Conservation (phyloP, 2,329 filamentous ascomycete species). For the Talaromyces sp. region DNA sequence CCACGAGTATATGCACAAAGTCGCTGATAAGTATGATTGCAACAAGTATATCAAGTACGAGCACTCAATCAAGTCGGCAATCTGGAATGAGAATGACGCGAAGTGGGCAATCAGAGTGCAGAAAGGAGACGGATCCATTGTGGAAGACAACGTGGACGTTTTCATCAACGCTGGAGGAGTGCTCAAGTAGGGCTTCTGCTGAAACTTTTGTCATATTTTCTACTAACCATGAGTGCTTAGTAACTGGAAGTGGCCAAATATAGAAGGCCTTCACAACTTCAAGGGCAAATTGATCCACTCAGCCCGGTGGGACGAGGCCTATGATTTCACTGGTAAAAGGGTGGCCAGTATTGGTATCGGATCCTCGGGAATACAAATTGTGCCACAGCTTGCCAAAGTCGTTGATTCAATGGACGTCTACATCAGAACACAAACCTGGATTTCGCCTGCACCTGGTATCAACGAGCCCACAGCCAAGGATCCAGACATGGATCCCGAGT, state of each 20-base stretch:
- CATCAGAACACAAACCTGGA: conserved; percentile 12
- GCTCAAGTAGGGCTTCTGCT: background rate
- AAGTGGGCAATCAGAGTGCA: background rate
- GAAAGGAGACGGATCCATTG: background rate
- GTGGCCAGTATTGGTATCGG: background rate
- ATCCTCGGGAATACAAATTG: background rate
- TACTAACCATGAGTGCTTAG: background rate
- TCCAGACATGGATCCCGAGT: background rate
- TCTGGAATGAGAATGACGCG: background rate
- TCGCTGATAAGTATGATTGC: background rate
- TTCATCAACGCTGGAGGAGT: background rate
- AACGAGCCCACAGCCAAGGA: conserved; percentile 12
- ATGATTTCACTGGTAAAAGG: background rate
- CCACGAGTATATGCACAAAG: background rate
- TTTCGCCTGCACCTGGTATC: conserved; percentile 12
- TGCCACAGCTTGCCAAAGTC: background rate
- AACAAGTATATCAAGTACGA: background rate
- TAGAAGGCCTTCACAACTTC: background rate
- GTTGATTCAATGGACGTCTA: conserved; percentile 11
- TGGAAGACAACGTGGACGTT: background rate
- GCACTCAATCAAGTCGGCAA: background rate
- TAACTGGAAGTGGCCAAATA: background rate
- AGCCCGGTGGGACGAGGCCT: background rate
- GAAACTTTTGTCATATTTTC: too few relatives aligned
- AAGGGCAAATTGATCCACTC: background rate